Conservation (phyloP, 2,329 filamentous ascomycete species). For the Drechmeria coniospora region DNA sequence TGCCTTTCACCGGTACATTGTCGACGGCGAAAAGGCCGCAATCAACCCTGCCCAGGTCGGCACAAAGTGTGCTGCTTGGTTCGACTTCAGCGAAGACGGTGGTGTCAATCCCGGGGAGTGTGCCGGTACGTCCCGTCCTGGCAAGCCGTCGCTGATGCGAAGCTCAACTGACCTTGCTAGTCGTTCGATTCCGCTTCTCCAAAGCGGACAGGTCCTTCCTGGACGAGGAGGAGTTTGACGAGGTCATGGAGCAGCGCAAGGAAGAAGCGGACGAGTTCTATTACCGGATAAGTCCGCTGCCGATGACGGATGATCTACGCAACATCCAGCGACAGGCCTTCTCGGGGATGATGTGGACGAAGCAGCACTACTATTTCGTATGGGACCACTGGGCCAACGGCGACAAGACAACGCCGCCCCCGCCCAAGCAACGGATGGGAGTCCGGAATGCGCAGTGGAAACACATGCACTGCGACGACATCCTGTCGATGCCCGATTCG, state of each 20-base stretch:
- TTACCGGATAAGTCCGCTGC: conserved; percentile 79
- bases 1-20: conserved; percentile 79
- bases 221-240: conserved; percentile 85
- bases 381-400: conserved; percentile 98
- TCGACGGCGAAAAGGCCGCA: conserved; percentile 63
- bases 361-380: conserved; percentile 91
- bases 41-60: conserved; percentile 68
- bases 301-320: conserved; percentile 82
- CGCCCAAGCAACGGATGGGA: conserved; percentile 62
- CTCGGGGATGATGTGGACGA: conserved; percentile 96
- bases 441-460: conserved; percentile 86
- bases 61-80: conserved; percentile 87
- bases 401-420: conserved; percentile 75
- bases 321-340: conserved; percentile 93
- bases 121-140: conserved; percentile 43
- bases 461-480: conserved; percentile 87
- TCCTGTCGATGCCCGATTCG: conserved; percentile 93
- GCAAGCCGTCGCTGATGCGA: neutral
- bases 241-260: conserved; percentile 71
- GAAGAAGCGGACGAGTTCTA: conserved; percentile 96
- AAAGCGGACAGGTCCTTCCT: conserved; percentile 61
- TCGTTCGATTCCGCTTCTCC: conserved; percentile 82
- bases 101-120: conserved; percentile 84
- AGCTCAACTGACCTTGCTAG: conserved; percentile 20
- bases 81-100: conserved; percentile 75